Conservation (phyloP, 768 basidiomycete species). For the Dioszegia hungarica region DNA sequence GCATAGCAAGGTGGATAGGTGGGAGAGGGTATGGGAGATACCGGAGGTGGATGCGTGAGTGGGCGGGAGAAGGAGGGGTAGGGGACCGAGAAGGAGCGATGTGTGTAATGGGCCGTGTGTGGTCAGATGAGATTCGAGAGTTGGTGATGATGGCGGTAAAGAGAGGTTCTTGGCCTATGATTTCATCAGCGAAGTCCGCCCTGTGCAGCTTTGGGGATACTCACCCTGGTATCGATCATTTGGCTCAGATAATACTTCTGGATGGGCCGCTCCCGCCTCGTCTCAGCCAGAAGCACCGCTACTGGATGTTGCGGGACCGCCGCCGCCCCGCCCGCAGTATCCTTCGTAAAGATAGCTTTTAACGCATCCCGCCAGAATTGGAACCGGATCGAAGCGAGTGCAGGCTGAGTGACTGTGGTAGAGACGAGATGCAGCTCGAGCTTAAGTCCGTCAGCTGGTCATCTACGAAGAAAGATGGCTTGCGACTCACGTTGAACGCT, state of each 20-base stretch:
- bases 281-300: conserved; percentile 33
- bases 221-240: conserved; percentile 43
- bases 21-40: conserved; percentile 44
- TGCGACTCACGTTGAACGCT: conserved; percentile 48
- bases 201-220: conserved; percentile 9
- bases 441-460: too few relatives aligned
- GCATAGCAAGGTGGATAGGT: conserved; percentile 42
- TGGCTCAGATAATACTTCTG: conserved; percentile 47
- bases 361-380: conserved; percentile 49
- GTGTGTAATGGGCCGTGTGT: conserved; percentile 36
- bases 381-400: conserved; percentile 46
- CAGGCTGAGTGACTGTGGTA: conserved; percentile 41
- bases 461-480: too few relatives aligned
- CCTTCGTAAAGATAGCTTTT: conserved; percentile 25
- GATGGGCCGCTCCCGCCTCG: conserved; percentile 31
- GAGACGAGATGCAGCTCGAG: conserved; percentile 45
- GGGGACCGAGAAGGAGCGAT: conserved; percentile 42
- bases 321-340: neutral
- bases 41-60: conserved; percentile 30
- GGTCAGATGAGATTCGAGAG: conserved; percentile 36
- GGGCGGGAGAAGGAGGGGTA: conserved; percentile 44
- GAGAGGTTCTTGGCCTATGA: conserved; percentile 16
- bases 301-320: conserved; percentile 45
- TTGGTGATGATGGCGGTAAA: conserved; percentile 24
- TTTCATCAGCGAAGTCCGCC: neutral